Conservation (phyloP, 1,284 basidiomycete species). For the Tremellales sp. region DNA sequence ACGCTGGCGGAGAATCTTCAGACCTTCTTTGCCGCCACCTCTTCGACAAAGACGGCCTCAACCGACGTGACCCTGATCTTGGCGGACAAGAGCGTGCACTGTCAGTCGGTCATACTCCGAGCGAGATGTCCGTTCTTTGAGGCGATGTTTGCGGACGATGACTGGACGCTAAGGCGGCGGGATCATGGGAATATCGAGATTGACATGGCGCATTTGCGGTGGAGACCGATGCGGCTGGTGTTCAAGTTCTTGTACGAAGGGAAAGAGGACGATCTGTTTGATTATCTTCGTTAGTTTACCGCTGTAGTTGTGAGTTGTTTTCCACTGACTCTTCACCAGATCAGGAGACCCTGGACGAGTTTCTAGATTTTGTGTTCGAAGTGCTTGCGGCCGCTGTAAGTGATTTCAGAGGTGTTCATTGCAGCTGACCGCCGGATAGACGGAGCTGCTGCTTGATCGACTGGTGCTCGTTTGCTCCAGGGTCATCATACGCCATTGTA, state of each 20-base stretch:
- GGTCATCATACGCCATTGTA: conserved; percentile 66
- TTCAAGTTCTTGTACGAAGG: conserved; percentile 78
- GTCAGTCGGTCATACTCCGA: conserved; percentile 72
- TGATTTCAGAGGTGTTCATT: conserved; percentile 10
- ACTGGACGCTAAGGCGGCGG: conserved; percentile 70
- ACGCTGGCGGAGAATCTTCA: conserved; percentile 43
- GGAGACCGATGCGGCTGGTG: conserved; percentile 72
- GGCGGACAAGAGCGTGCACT: conserved; percentile 63
- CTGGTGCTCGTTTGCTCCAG: conserved; percentile 78
- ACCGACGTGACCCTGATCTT: conserved; percentile 71
- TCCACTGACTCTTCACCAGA: conserved; percentile 51
- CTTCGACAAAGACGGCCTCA: too few species aligned
- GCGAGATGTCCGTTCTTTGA: conserved; percentile 82
- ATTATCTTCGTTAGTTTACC: conserved; percentile 58
- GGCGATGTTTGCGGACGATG: conserved; percentile 76
- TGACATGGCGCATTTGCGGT: conserved; percentile 69
- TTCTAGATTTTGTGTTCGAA: conserved; percentile 82
- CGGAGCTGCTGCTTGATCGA: conserved; percentile 81
- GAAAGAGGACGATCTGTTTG: conserved; percentile 67
- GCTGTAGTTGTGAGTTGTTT: conserved; percentile 2
- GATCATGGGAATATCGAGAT: conserved; percentile 57
- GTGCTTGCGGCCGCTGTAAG: conserved; percentile 78
- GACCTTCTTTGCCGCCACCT: conserved; percentile 45
- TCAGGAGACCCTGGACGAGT: conserved; percentile 66
- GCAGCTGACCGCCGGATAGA: conserved; percentile 53